phyloP scores from a whole-genome alignment of 164 flowering plant genomes.

The Cinnamomum chago region DNA sequence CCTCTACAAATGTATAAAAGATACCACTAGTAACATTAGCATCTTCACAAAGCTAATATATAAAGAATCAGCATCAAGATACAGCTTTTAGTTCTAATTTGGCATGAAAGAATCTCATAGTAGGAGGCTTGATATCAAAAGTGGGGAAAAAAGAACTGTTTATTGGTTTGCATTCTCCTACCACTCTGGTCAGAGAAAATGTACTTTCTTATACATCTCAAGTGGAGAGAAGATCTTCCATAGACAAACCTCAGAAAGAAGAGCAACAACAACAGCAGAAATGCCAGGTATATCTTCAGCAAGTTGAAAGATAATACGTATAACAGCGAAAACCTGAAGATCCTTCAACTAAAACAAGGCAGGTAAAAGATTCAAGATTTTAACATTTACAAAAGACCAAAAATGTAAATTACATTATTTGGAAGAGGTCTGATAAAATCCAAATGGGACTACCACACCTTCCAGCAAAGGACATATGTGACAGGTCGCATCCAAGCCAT shows the following conservation, averaged over 20 bases:
- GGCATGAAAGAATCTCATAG: no score
- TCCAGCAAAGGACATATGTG: not conserved
- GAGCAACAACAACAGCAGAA: slow-evolving; percentile 96
- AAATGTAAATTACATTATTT: not conserved
- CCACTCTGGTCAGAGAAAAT: not conserved
- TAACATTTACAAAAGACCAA: not conserved
- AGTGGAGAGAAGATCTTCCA: not conserved
- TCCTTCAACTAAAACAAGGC: slow-evolving; percentile 67
- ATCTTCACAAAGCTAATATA: no score
- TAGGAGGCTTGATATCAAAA: no score
- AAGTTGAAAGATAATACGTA: slow-evolving; percentile 95
- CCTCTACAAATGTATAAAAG: no score
- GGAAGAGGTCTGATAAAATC: not conserved
- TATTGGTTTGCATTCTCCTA: not conserved
- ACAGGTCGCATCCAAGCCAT: not conserved
- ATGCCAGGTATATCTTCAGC: slow-evolving; percentile 97
- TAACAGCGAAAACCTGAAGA: slow-evolving; percentile 89
- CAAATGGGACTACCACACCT: not conserved
- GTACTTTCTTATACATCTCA: not conserved
- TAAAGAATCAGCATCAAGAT: no score
- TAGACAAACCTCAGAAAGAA: slow-evolving; percentile 76
- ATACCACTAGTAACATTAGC: no score
- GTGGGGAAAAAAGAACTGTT: no score
- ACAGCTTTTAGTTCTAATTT: no score
- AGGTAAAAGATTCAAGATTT: not conserved